phyloP scores from a whole-genome alignment of 768 basidiomycete genomes.

The Harrya chromipes region DNA sequence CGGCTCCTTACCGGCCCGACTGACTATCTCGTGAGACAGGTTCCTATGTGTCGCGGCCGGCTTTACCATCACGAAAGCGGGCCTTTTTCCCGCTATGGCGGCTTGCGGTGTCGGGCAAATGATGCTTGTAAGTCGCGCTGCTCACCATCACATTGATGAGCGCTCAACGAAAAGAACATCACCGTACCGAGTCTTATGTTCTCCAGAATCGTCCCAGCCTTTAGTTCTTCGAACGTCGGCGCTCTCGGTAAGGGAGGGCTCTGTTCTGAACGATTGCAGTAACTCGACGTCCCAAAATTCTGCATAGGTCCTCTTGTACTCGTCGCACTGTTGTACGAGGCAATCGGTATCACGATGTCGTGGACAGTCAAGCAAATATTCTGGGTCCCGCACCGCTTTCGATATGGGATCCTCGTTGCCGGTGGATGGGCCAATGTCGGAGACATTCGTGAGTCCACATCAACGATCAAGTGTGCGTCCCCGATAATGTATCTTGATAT shows the following conservation, averaged over 20 bases:
- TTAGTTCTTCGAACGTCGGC: conserved; percentile 52
- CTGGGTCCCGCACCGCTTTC: conserved; percentile 77
- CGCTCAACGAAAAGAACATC: conserved; percentile 41
- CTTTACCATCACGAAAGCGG: conserved; percentile 55
- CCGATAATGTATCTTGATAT: not conserved
- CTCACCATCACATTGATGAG: not conserved
- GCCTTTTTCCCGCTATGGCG: conserved; percentile 56
- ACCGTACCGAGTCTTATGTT: conserved; percentile 64
- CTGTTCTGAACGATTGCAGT: not conserved
- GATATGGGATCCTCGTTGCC: conserved; percentile 66
- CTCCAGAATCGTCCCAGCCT: conserved; percentile 68
- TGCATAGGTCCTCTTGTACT: conserved; percentile 58
- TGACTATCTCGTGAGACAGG: conserved; percentile 31
- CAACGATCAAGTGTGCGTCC: not conserved
- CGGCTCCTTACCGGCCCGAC: not conserved
- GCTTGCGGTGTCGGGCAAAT: conserved; percentile 60
- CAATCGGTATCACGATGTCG: conserved; percentile 50
- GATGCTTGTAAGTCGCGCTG: conserved; percentile 39
- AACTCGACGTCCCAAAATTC: not conserved
- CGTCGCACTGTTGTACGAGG: conserved; percentile 58
- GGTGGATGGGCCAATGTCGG: conserved; percentile 70
- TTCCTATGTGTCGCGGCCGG: conserved; percentile 54
- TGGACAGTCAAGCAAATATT: conserved; percentile 59
- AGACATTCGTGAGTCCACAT: conserved; percentile 55
- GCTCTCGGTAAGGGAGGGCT: conserved; percentile 44